Percentiles rank a stretch among this genome's conserved stretches.
phyloP scores from a whole-genome alignment of 106 monocot genomes.

The Narthecium ossifragum region DNA sequence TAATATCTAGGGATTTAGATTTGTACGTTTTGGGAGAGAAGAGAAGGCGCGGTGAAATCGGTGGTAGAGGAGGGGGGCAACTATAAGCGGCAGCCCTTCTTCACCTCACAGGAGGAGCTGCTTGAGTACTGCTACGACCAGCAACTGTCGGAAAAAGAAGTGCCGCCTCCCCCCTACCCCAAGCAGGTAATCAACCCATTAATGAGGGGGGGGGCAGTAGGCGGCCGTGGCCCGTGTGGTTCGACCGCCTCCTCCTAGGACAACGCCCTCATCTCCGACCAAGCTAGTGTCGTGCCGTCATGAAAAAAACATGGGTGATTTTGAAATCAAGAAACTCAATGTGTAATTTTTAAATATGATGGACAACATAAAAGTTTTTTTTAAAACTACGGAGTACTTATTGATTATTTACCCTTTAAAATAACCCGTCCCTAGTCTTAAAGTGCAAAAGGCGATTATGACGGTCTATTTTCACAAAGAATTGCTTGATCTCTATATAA shows the following conservation, averaged over 20 bases:
- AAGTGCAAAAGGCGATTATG: too few relatives aligned
- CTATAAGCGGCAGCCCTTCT: conserved; percentile 49
- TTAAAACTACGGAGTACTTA: too few relatives aligned
- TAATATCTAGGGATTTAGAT: neutral
- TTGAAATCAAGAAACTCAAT: too few relatives aligned
- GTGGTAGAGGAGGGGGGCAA: conserved; percentile 19
- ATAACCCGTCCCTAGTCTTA: too few relatives aligned
- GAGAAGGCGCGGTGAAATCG: conserved; percentile 7
- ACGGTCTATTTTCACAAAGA: too few relatives aligned
- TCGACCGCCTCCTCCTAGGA: conserved; percentile 59
- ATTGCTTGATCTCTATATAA: too few relatives aligned
- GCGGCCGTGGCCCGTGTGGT: conserved; percentile 77
- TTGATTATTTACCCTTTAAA: too few relatives aligned
- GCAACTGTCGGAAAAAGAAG: conserved; percentile 82
- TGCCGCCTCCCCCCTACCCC: conserved; percentile 77
- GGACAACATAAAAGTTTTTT: too few relatives aligned
- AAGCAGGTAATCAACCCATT: too few relatives aligned
- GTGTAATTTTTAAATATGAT: too few relatives aligned
- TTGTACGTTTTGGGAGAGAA: conserved; percentile 18
- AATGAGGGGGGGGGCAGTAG: conserved; percentile 63
- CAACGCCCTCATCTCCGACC: conserved; percentile 59
- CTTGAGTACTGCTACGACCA: conserved; percentile 91
- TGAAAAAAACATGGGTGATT: too few relatives aligned
- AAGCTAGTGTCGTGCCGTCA: too few relatives aligned
- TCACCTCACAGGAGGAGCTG: conserved; percentile 54